Evolutionary conservation across 208 protist species (phyloP).

Genomic region (Wallacemonas sp.): DNA sequence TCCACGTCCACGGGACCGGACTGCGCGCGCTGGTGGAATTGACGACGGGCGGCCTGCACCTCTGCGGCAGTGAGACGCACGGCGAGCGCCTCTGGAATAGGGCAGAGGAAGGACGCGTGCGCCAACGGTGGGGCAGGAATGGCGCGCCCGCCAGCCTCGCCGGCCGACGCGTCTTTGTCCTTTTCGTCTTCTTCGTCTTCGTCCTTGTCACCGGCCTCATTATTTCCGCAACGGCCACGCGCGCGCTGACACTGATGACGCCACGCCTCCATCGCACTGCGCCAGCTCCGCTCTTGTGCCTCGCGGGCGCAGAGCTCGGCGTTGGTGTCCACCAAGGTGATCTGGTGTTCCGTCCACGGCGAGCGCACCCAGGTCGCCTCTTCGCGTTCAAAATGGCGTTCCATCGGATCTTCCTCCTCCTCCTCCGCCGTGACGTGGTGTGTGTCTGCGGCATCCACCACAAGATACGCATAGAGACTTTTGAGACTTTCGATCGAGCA

Average conservation of each 20-base stretch:
- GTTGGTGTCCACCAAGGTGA: constrained; percentile 46
- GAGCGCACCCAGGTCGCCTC: constrained; percentile 11
- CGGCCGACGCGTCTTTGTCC: no score
- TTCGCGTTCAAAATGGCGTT: background rate
- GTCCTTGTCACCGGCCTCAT: background rate
- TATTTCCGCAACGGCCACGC: background rate
- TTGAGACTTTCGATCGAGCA: constrained; percentile 31
- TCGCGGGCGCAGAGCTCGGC: constrained; percentile 33
- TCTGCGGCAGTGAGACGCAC: constrained; percentile 35
- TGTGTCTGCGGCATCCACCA: constrained; percentile 28
- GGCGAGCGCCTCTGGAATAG: constrained; percentile 35
- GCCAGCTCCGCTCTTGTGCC: constrained; percentile 38
- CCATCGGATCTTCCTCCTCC: constrained; percentile 1
- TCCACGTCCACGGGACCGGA: background rate
- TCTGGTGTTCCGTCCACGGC: background rate
- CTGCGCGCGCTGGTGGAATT: background rate
- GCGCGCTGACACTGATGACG: background rate
- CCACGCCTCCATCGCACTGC: constrained; percentile 14
- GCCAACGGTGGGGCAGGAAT: background rate
- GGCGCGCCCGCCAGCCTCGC: no score
- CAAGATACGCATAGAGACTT: constrained; percentile 26
- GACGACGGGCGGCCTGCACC: constrained; percentile 21
- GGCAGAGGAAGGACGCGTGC: constrained; percentile 24
- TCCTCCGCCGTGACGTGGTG: background rate
- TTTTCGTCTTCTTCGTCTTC: background rate